Evolutionary conservation across 176 grass and related monocot species (phyloP).

Genomic region (Triticum turgidum): DNA sequence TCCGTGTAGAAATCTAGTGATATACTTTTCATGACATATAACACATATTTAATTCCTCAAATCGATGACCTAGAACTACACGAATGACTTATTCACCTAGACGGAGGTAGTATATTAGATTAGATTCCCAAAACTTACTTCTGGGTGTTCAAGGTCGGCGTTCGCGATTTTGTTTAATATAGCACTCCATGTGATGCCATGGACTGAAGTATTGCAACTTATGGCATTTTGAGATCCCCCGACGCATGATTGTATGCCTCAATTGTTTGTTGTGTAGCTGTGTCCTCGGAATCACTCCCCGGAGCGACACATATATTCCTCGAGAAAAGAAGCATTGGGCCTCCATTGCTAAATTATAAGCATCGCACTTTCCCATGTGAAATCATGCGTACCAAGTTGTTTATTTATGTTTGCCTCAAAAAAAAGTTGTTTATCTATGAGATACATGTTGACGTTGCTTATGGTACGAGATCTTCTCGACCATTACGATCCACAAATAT

Average conservation of each 20-base stretch:
- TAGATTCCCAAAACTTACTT: constrained; percentile 34
- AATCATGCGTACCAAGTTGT: constrained; percentile 26
- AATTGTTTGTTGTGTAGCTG: background rate
- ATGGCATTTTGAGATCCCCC: constrained; percentile 24
- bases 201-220: constrained; percentile 19
- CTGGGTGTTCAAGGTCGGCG: constrained; percentile 9
- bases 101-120: background rate
- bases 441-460: constrained; percentile 14
- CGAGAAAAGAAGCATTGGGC: background rate
- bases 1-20: no score
- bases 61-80: no score
- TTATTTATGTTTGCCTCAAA: background rate
- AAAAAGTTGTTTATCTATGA: background rate
- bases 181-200: constrained; percentile 27
- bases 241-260: background rate
- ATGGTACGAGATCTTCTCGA: constrained; percentile 26
- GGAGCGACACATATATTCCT: background rate
- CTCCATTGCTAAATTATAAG: background rate
- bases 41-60: no score
- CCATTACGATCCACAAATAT: background rate
- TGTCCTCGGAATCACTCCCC: constrained; percentile 10
- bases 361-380: constrained; percentile 39
- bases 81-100: no score
- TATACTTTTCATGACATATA: no score
- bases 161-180: background rate